Evolutionary conservation across 129 eudicot species (phyloP), one percentile per base, ranked within the genome.

Genomic region (Tagetes erecta): DNA sequence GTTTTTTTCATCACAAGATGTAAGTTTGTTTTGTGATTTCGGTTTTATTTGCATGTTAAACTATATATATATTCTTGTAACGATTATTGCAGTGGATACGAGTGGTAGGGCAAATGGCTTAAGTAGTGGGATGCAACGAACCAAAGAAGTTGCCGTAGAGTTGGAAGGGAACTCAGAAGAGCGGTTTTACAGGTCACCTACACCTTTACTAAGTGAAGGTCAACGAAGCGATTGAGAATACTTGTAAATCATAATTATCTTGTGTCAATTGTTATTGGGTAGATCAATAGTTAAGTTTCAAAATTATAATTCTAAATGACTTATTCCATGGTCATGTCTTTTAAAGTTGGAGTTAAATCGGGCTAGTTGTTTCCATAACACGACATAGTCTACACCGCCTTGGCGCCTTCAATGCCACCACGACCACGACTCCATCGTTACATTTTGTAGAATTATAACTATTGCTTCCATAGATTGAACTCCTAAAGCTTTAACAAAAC

Each of bases 101-200:
- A 37, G 51, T 35, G 30, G 3, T 2, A 59, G 34, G 14, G 30
- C 34, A 35, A 62, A 45, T 33, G 78, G 38, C 34, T 59, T 41
- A 59, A 60, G 69, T 34, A 27, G 64, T 42, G 62, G 59, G 34
- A 35, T 35, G 27, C 46, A 35, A 9, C 74, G 68, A 67, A 44
- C 80, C 9, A 67, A 14, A 7, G 35, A 40, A 7, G 35, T 10
- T 39, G 70, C 7, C 13, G 50, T 64, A 50, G 64, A 70, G 64
- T 70, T 70, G 60, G 51, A 39, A 4, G 47, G 47, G 45, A 44
- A 31, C 13, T 9, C 57, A 2, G 35, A 76, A 35, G 80, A 76
- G 38, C 80, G 74, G 39, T 76, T 76, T 57, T 76, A 67, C 46
- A 46, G 60, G 5, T 76, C 80, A 7, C 80, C 80, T 34, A 13